Evolutionary conservation across 257 asterid species (phyloP).

Genomic region (Buddleja alternifolia): DNA sequence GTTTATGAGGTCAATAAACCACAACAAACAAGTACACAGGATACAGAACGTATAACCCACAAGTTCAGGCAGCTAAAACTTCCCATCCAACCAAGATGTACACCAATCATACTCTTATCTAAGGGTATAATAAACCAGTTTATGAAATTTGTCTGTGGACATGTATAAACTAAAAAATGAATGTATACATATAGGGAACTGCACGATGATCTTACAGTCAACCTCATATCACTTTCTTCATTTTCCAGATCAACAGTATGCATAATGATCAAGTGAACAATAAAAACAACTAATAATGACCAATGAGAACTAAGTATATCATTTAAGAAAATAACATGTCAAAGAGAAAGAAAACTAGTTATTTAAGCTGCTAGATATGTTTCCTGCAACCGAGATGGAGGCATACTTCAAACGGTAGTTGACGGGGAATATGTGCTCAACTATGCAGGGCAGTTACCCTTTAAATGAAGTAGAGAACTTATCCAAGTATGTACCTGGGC

Average conservation of each 20-base stretch:
- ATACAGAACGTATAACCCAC: slow-evolving; percentile 4
- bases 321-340: not conserved
- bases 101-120: not conserved
- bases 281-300: not conserved
- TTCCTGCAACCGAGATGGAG: not conserved
- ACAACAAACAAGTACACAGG: not conserved
- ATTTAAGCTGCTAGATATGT: slow-evolving; percentile 8
- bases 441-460: slow-evolving; percentile 13
- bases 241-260: slow-evolving; percentile 6
- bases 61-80: not conserved
- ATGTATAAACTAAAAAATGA: not conserved
- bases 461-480: slow-evolving; percentile 30
- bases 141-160: no score
- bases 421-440: slow-evolving; percentile 6
- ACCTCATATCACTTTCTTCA: slow-evolving; percentile 1
- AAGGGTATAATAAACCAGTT: no score
- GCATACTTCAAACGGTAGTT: slow-evolving; percentile 9
- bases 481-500: slow-evolving; percentile 79
- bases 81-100: not conserved
- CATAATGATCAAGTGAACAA: not conserved
- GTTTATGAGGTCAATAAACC: slow-evolving; percentile 21
- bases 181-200: not conserved
- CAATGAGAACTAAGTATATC: not conserved
- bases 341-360: not conserved
- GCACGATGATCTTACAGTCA: no score